These are phyloP conservation scores for Calycina herbarum DNA, from an alignment of 2,329 filamentous ascomycete genomes.

Conservation along the genomic window DNA sequence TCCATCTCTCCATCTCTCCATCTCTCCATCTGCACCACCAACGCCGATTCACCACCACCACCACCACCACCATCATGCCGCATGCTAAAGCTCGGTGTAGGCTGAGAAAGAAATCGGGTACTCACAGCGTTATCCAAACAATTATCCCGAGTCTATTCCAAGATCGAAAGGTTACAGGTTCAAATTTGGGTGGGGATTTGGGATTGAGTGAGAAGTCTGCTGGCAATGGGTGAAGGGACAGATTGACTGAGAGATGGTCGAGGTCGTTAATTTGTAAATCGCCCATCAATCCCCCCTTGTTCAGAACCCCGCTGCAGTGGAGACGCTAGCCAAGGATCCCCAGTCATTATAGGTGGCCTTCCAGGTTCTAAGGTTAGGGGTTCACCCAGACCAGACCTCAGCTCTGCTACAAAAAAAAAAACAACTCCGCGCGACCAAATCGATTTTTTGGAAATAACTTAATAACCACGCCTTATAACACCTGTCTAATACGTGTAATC, in stretches of 20 bases:
- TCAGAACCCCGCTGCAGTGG: neutral
- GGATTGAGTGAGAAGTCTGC: neutral
- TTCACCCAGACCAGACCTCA: neutral
- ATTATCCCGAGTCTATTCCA: neutral
- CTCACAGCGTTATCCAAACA: neutral
- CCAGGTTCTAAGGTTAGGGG: neutral
- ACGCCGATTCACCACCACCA: neutral
- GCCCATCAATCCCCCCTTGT: neutral
- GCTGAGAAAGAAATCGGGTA: neutral
- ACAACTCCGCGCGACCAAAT: too few relatives aligned
- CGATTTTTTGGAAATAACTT: too few relatives aligned
- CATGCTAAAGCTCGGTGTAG: neutral
- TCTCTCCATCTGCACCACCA: neutral
- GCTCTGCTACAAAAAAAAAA: too few relatives aligned
- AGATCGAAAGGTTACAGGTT: neutral
- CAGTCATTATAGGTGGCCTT: neutral
- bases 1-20: too few relatives aligned
- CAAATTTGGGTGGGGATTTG: neutral
- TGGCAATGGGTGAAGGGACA: slow-evolving; percentile 11
- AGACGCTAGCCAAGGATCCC: neutral
- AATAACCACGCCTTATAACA: too few relatives aligned
- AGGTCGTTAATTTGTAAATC: slow-evolving; percentile 6
- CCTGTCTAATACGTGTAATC: too few relatives aligned
- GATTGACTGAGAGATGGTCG: slow-evolving; percentile 7
- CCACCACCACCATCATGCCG: neutral